phyloP scores from a whole-genome alignment of 352 stramenopile species.

The Plasmopara viticola region DNA sequence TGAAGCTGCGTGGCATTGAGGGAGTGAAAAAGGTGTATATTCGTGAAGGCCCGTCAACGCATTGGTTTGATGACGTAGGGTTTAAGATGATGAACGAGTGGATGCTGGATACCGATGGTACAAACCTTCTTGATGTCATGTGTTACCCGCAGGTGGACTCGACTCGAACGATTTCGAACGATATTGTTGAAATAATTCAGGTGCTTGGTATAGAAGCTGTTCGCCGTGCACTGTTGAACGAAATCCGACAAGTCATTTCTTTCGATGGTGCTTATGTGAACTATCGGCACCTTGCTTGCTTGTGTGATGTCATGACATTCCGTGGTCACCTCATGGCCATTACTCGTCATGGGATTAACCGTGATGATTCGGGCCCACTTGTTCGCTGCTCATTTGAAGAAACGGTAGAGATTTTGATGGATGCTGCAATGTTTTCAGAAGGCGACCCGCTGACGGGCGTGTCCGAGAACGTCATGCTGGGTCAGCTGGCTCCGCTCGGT shows the following conservation, averaged over 20 bases:
- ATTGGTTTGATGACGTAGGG: conserved; percentile 93
- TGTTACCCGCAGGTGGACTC: conserved; percentile 95
- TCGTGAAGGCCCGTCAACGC: conserved; percentile 90
- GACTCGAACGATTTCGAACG: conserved; percentile 96
- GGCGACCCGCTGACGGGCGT: conserved; percentile 96
- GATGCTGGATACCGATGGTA: conserved; percentile 99
- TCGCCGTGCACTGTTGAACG: conserved; percentile 87
- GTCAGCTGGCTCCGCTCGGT: conserved; percentile 93
- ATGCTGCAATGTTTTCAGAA: conserved; percentile 97
- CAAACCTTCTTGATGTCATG: conserved; percentile 97
- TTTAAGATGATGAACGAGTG: conserved; percentile 96
- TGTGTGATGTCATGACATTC: conserved; percentile 99
- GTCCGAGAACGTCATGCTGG: conserved; percentile 99
- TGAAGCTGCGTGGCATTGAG: conserved; percentile 96
- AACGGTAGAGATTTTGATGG: conserved; percentile 99
- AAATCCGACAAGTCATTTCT: conserved; percentile 97
- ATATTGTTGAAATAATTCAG: conserved; percentile 99
- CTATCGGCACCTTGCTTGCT: conserved; percentile 97
- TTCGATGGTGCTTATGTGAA: conserved; percentile 99
- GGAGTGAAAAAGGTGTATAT: conserved; percentile 99
- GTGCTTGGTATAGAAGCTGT: conserved; percentile 91
- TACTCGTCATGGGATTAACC: conserved; percentile 99
- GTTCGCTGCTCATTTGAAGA: conserved; percentile 99
- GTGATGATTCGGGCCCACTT: conserved; percentile 96
- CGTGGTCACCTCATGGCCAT: conserved; percentile 96